These are phyloP conservation scores for Papiliotrema fonsecae DNA, from an alignment of 1,284 basidiomycete species.

Conservation along the genomic window DNA sequence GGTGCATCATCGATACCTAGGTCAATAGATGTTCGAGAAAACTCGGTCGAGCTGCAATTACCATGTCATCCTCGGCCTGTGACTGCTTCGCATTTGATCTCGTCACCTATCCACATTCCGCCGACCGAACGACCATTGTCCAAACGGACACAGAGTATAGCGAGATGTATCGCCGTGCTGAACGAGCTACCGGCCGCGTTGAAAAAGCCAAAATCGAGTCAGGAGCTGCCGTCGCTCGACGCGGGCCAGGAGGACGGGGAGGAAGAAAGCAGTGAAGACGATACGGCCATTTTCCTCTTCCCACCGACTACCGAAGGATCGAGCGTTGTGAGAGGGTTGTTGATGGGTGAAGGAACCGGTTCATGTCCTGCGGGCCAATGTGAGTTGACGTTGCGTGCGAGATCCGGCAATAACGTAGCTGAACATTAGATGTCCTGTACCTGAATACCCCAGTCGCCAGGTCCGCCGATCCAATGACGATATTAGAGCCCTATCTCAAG, in stretches of 20 bases:
- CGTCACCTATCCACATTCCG: constrained; percentile 52
- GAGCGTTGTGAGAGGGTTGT: constrained; percentile 61
- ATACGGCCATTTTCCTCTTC: constrained; percentile 73
- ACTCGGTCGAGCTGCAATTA: constrained; percentile 49
- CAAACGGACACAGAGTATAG: constrained; percentile 21
- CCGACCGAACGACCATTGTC: constrained; percentile 12
- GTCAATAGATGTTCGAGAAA: constrained; percentile 17
- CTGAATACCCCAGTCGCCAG: constrained; percentile 23
- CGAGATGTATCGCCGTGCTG: constrained; percentile 66
- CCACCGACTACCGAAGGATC: constrained; percentile 60
- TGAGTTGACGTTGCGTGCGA: constrained; percentile 46
- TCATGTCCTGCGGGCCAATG: constrained; percentile 79
- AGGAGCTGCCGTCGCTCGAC: constrained; percentile 23
- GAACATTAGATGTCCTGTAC: constrained; percentile 45
- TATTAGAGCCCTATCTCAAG: constrained; percentile 25
- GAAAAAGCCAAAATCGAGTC: constrained; percentile 6
- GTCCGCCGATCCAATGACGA: constrained; percentile 3
- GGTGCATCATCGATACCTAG: constrained; percentile 43
- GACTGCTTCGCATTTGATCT: constrained; percentile 47
- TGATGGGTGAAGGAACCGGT: constrained; percentile 79
- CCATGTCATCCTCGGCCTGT: constrained; percentile 57
- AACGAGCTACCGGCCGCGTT: constrained; percentile 46
- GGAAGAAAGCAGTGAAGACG: constrained; percentile 53
- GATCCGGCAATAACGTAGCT: not conserved
- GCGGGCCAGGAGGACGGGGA: constrained; percentile 23